Evolutionary conservation across 352 stramenopile species (phyloP).

Genomic region (Phytophthora colocasiae): DNA sequence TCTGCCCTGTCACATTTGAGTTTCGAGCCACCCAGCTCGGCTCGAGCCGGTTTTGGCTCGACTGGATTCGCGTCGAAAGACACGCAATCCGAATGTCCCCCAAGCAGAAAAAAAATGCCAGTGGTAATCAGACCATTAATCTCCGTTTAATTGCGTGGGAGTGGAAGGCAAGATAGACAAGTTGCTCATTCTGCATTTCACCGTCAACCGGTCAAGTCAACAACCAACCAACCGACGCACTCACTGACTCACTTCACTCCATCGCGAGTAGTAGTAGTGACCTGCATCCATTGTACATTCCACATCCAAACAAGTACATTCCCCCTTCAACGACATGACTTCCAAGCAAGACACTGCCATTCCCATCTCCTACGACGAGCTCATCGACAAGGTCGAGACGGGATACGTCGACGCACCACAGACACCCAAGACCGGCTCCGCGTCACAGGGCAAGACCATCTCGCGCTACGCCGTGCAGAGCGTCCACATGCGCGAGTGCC

Average conservation of each 20-base stretch:
- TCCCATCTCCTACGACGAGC: not conserved
- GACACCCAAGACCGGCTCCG: conserved; percentile 37
- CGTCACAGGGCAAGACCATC: conserved; percentile 44
- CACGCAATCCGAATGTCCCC: not conserved
- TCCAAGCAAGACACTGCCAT: not conserved
- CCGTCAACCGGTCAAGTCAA: not conserved
- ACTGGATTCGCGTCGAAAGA: not conserved
- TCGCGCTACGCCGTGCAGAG: conserved; percentile 33
- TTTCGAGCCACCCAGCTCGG: not conserved
- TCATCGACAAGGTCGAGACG: conserved; percentile 24
- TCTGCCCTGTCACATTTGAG: not conserved
- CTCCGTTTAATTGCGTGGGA: not conserved
- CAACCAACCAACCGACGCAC: not conserved
- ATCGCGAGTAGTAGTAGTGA: no score
- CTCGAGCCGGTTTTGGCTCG: not conserved
- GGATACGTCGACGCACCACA: conserved; percentile 19
- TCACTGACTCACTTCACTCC: no score
- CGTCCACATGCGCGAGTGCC: conserved; percentile 46
- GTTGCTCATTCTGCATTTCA: not conserved
- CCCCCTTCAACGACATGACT: not conserved
- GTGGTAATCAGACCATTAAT: not conserved
- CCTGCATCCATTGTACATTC: no score
- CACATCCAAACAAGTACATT: no score
- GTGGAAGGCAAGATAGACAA: no score
- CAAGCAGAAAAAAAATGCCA: not conserved